Base-by-base conservation (phyloP, 805 yeast species). In the Kluyveromyces starmeri region DNA sequence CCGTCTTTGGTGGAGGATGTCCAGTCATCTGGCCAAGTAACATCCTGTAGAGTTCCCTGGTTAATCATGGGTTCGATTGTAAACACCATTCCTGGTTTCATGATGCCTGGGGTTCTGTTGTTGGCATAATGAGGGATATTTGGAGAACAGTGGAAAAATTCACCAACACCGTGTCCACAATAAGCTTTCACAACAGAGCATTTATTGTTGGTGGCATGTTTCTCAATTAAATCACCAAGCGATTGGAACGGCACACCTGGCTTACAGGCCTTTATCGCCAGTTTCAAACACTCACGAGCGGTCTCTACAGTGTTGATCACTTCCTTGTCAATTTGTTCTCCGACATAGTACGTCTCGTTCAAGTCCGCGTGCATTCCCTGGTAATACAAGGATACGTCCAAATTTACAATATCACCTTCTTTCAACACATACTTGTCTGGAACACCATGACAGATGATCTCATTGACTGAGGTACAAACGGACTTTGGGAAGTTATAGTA, bases 21-120 rank as follows among this genome's bases (percentile, higher is more conserved):
- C 98, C 98, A 92, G 59, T 84, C 82, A 59, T 92, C 98, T 3
- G 98, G 98, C 98, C 98, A 92, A 37, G 77, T 67, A 39, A 71
- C 61, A 59, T 88, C 97, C 51, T 73, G 73, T 64, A 73, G 80
- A 0, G 80, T 64, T 7, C 98, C 98, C 44, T 77, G 65, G 54
- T 84, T 82, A 46, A 92, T 73, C 98, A 92, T 92, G 29, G 98
- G 98, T 62, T 92, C 98, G 38, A 92, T 84, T 15, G 98, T 92
- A 67, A 92, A 92, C 10, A 83, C 85, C 80, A 88, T 83, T 15
- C 98, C 98, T 15, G 95, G 89, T 57, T 84, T 84, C 65, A 92
- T 88, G 28, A 84, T 77, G 39, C 98, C 98, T 30, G 88, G 70
- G 6, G 95, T 83, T 64, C 89, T 89, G 64, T 88, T 92, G 48